Base-by-base conservation (phyloP, 1,284 basidiomycete genomes). In the Crocinoboletus sp. region DNA sequence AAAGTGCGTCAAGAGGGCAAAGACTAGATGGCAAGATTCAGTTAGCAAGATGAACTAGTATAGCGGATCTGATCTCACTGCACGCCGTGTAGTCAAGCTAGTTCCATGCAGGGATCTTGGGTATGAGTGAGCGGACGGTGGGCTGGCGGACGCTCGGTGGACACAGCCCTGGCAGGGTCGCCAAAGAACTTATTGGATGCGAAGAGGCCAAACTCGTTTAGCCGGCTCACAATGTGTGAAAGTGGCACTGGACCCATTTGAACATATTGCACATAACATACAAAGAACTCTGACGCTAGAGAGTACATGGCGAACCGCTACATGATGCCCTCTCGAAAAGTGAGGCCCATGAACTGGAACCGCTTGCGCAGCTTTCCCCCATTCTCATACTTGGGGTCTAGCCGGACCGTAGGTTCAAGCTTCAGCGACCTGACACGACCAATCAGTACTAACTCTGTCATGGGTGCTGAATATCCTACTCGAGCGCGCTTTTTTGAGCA, bases 171-270 rank as follows among this genome's bases (percentile, higher is more conserved):
- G 34, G 33, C 37, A 45, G 41, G 46, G 58, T 62, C 47, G 50
- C 37, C 50, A 56, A 55, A 53, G 45, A 48, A 46, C 32, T 34
- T 28, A 9, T 24, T 28, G 16, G 47, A 50, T 31, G 51, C 35
- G 54, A 57, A 48, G 35, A 37, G 38, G 38, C 51, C 47, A n/a
- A 48, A 45, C 33, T 46, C 27, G 39, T 43, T 55, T 56, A 59
- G 34, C 53, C 51, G 61, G 47, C 46, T 40, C 46, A 28, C 57
- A 44, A 60, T 60, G 56, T 62, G 58, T 46, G 61, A 63, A 59
- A 41, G 60, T 61, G 63, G 58, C 56, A 47, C 41, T 25, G 47
- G 27, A 44, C 24, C 5, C 29, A 43, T 39, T 38, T 30, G 10
- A 45, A 33, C 19, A 47, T 27, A 50, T 36, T 20, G 30, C 48